Base-by-base conservation (phyloP, 345 rosid genomes). In the Rubroshorea leprosula region DNA sequence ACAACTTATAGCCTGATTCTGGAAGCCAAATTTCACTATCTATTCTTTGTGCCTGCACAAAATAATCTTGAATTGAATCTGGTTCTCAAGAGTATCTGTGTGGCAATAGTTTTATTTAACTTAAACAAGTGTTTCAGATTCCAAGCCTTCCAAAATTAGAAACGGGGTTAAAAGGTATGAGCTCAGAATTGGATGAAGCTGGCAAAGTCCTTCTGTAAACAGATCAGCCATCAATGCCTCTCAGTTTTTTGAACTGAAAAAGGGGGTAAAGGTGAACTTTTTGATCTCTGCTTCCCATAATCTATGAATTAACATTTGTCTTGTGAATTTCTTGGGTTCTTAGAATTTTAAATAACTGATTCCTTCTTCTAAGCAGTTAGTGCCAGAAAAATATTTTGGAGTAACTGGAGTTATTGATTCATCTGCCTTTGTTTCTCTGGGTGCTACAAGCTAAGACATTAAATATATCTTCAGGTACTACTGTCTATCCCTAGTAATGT, bases 391-490 rank as follows among this genome's bases (percentile, higher is more conserved):
- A 31, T 11, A 11, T 41, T 52, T 23, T 48, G 57, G 57, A 45
- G 44, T 18, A 21, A 49, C 24, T 48, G 43, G 58, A 29, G 44
- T 26, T 56, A 22, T 26, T 51, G 25, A 20, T 54, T 53, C 57
- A 20, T 61, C 48, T 49, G 20, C 55, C 51, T 17, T 35, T 17
- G 24, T 2, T 57, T 59, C 23, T 47, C 64, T 60, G 11, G 23
- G 61, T 49, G 54, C 45, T 57, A 51, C 52, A 51, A 56, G 43
- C 58, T 67, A 46, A 38, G 60, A 55, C 57, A 52, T 46, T 52
- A 58, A 39, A 68, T 21, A 16, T 31, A 59, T 53, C 48, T 51
- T 55, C 65, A 60, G 80, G 80, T 76, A 72, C 31, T 44, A 45
- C 15, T 29, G 26, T 61, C 61, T 47, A 18, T 27, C 58, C 24